Percentiles rank a stretch among this genome's conserved stretches.
These are phyloP conservation scores for Jaltomata sinuosa DNA, from an alignment of 257 asterid genomes.

Conservation along the genomic window DNA sequence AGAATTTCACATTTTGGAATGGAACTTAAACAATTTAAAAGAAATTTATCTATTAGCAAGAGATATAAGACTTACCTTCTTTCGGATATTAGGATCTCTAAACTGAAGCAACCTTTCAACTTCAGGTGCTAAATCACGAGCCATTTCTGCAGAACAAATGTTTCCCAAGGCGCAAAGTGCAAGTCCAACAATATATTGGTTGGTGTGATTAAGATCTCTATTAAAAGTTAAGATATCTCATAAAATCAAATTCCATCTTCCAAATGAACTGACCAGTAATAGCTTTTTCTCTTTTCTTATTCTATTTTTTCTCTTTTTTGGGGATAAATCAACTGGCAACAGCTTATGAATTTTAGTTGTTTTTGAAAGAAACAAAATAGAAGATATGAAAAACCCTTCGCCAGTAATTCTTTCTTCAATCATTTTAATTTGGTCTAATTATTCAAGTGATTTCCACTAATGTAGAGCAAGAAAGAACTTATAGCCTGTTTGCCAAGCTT, in stretches of 20 bases:
- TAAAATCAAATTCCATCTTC: slow-evolving; percentile 4
- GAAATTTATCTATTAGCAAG: neutral
- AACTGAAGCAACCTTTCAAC: slow-evolving; percentile 92
- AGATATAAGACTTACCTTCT: slow-evolving; percentile 53
- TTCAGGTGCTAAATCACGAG: slow-evolving; percentile 99
- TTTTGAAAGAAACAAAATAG: neutral
- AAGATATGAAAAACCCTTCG: neutral
- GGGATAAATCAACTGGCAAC: neutral
- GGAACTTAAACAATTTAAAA: neutral
- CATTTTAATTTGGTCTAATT: neutral
- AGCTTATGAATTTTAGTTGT: neutral
- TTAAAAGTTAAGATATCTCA: slow-evolving; percentile 40
- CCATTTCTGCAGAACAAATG: slow-evolving; percentile 99
- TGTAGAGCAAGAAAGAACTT: neutral
- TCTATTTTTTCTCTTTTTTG: neutral
- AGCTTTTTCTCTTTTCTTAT: neutral
- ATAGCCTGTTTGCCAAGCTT: too few relatives aligned
- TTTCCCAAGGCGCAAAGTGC: slow-evolving; percentile 99
- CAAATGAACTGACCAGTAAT: neutral
- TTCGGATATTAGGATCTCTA: slow-evolving; percentile 94
- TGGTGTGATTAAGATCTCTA: slow-evolving; percentile 95
- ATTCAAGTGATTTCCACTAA: neutral
- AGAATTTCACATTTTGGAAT: neutral
- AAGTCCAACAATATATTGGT: slow-evolving; percentile 96
- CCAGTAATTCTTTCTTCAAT: neutral